Evolutionary conservation across 2,329 filamentous ascomycete genomes (phyloP).

Genomic region (Ophiostoma ips): DNA sequence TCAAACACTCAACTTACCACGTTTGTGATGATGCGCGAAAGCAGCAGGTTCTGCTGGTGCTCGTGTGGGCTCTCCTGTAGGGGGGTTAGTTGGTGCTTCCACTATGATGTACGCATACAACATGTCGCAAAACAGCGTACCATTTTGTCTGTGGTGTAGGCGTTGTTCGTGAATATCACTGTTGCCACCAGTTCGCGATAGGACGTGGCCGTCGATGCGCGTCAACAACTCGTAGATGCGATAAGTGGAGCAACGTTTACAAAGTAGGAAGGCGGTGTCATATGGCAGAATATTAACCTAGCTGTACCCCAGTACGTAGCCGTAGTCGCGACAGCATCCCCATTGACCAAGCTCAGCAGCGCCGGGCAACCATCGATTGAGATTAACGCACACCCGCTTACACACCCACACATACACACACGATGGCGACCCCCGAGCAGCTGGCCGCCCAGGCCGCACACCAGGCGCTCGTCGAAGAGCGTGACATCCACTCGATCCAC

Average conservation of each 20-base stretch:
- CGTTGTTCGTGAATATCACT: neutral
- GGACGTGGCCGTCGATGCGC: conserved; percentile 1
- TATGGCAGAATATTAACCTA: neutral
- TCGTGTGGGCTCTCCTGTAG: conserved; percentile 88
- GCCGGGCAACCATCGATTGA: no score
- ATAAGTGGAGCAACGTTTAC: neutral
- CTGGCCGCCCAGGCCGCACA: conserved; percentile 72
- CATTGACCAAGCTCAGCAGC: no score
- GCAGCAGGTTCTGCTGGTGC: conserved; percentile 80
- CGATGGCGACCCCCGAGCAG: conserved; percentile 40
- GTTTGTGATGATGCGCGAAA: conserved; percentile 93
- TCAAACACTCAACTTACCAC: conserved; percentile 54
- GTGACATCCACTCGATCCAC: conserved; percentile 75
- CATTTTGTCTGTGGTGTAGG: neutral
- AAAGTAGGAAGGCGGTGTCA: conserved; percentile 2
- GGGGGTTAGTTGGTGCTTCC: neutral
- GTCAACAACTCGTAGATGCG: neutral
- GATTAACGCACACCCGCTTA: neutral
- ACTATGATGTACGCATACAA: no score
- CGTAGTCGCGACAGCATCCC: no score
- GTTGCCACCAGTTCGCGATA: neutral
- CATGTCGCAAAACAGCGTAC: neutral
- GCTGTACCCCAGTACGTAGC: no score
- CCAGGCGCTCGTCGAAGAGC: conserved; percentile 71
- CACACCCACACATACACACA: neutral